Percentiles rank a stretch among this genome's conserved stretches.
phyloP scores from a whole-genome alignment of 2,329 filamentous ascomycete species.

The Cadophora malorum region DNA sequence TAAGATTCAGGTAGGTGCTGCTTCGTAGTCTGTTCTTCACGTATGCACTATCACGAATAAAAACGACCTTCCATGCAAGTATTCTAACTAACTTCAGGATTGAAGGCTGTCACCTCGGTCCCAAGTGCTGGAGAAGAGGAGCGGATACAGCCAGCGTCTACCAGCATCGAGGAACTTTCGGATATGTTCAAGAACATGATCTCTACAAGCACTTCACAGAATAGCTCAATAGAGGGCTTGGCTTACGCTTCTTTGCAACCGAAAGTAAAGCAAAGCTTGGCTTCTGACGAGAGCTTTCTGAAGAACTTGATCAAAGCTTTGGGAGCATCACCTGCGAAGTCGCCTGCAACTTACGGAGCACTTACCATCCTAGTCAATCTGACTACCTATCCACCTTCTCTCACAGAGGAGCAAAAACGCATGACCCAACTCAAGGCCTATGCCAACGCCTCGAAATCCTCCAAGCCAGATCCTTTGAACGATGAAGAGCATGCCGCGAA shows the following conservation, averaged over 20 bases:
- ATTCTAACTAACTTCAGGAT: conserved; percentile 46
- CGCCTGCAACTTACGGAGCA: conserved; percentile 80
- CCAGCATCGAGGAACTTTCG: conserved; percentile 70
- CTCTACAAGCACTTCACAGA: conserved; percentile 61
- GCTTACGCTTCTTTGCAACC: conserved; percentile 90
- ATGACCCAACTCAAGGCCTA: conserved; percentile 94
- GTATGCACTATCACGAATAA: conserved; percentile 12
- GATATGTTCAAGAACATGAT: conserved; percentile 72
- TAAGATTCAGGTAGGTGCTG: conserved; percentile 66
- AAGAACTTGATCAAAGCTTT: conserved; percentile 71
- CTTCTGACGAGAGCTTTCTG: conserved; percentile 71
- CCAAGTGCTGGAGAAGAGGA: conserved; percentile 46
- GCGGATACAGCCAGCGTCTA: conserved; percentile 56
- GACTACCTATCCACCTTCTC: conserved; percentile 76
- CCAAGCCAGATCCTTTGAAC: conserved; percentile 66
- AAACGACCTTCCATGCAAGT: conserved; percentile 33
- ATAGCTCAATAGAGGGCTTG: conserved; percentile 85
- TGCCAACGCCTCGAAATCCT: conserved; percentile 81
- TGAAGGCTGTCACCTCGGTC: conserved; percentile 45
- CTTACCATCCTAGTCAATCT: conserved; percentile 87
- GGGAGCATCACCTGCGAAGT: conserved; percentile 63
- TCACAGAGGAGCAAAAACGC: conserved; percentile 90
- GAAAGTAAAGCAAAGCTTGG: conserved; percentile 81
- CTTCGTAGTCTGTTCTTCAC: conserved; percentile 29
- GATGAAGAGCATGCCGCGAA: conserved; percentile 76